Evolutionary conservation across 1,284 basidiomycete genomes (phyloP), one percentile per base, ranked within the genome.

Genomic region (Tetrapyrgos nigripes): DNA sequence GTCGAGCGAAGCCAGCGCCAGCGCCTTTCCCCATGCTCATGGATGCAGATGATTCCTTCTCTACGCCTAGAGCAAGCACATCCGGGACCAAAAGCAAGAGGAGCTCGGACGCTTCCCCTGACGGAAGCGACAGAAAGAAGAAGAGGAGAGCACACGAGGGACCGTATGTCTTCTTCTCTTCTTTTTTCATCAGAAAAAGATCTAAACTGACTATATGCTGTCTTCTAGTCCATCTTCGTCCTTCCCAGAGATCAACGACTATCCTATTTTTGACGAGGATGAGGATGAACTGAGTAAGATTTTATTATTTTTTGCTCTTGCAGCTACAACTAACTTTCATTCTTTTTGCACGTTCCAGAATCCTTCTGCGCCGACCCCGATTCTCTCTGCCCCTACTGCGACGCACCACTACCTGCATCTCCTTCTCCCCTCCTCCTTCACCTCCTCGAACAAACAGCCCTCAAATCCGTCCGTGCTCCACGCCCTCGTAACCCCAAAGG

Each of bases 371-470:
- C 79, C 17, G 90, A 92, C 63, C 89, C 89, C 6, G 78, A 77
- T 4, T 85, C 79, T 0, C 72, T 93, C 2, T 94, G 92, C 66
- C 91, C 91, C 0, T 94, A 87, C 71, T 94, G 91, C 62, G 91
- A 94, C 64, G 81, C 83, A 31, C 79, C 74, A 0, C 78, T 92
- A 6, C 92, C 91, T 2, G 59, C 76, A 2, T 73, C 79, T 3
- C 88, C 88, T 2, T 90, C 91, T 0, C 82, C 85, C 1, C 73
- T 80, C 27, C 76, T 93, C n/a, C 65, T 67, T 14, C 72, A 74
- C 3, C 77, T 93, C n/a, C 77, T 93, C 4, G 71, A 73, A 1
- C 70, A 74, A 2, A 83, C 84, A 1, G 75, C 73, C 48, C 73
- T 74, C 40, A 85, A 83, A 60, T 88, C 91, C 0, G 66, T 70